A percentile compares a stretch with the other conserved stretches of the same genome.
Conservation (phyloP, 495 filamentous ascomycete species). For the Penicillium waksmanii region DNA sequence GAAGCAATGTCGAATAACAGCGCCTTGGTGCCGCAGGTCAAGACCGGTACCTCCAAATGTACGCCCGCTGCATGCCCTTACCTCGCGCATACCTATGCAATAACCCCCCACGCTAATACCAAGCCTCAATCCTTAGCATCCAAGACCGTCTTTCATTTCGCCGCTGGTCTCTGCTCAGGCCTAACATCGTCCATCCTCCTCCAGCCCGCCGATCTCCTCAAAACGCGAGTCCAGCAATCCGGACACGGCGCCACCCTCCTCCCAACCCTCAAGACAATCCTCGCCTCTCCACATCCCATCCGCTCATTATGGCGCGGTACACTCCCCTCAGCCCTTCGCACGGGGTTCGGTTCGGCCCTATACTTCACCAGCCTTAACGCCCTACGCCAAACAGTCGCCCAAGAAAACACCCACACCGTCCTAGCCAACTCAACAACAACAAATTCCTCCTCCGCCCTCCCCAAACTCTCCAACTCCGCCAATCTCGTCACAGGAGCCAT, state of each 20-base stretch:
- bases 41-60: constrained; percentile 38
- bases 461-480: constrained; percentile 79
- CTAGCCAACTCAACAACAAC: constrained; percentile 25
- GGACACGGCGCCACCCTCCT: constrained; percentile 65
- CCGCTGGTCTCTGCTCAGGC: constrained; percentile 85
- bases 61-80: constrained; percentile 9
- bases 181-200: constrained; percentile 85
- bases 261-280: constrained; percentile 70
- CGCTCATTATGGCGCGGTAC: constrained; percentile 93
- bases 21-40: constrained; percentile 39
- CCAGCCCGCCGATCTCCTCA: constrained; percentile 95
- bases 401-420: constrained; percentile 29
- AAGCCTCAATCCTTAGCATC: constrained; percentile 33
- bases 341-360: constrained; percentile 87
- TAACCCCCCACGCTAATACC: constrained; percentile 5
- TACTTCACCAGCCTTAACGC: constrained; percentile 92
- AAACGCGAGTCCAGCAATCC: constrained; percentile 82
- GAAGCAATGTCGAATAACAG: constrained; percentile 43
- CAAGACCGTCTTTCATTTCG: constrained; percentile 75
- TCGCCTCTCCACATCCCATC: constrained; percentile 61
- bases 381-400: constrained; percentile 71
- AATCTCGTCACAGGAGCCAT: constrained; percentile 85
- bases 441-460: constrained; percentile 72
- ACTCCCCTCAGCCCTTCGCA: constrained; percentile 86
- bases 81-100: constrained; percentile 4